A percentile compares a stretch with the other conserved stretches of the same genome.
These are phyloP conservation scores for Anacardium occidentale DNA, from an alignment of 345 rosid species.

Conservation along the genomic window DNA sequence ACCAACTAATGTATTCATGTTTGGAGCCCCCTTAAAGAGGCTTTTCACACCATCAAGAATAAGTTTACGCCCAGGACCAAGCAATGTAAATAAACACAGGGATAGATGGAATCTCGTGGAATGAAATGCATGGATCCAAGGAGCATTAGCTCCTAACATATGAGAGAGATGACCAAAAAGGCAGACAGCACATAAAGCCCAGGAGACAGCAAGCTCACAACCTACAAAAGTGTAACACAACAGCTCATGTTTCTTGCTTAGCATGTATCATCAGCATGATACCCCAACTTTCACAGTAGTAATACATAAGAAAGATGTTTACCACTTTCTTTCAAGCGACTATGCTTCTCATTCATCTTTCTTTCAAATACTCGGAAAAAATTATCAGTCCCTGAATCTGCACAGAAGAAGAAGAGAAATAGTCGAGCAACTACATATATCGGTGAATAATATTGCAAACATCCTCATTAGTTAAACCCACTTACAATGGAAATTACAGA, in stretches of 20 bases:
- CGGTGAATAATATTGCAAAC: neutral
- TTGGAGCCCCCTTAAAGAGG: slow-evolving; percentile 80
- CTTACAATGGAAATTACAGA: slow-evolving; percentile 5
- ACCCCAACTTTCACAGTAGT: neutral
- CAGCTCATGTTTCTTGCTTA: slow-evolving; percentile 19
- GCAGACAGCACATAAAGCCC: slow-evolving; percentile 98
- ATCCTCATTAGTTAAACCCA: neutral
- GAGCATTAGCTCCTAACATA: slow-evolving; percentile 58
- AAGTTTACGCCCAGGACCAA: slow-evolving; percentile 92
- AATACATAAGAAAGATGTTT: slow-evolving; percentile 14
- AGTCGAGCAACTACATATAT: slow-evolving; percentile 17
- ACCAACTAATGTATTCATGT: slow-evolving; percentile 96
- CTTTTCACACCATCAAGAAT: slow-evolving; percentile 80
- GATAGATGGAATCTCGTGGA: slow-evolving; percentile 90
- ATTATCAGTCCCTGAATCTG: slow-evolving; percentile 63
- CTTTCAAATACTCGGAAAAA: slow-evolving; percentile 76
- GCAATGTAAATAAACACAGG: slow-evolving; percentile 76
- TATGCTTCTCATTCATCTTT: slow-evolving; percentile 77
- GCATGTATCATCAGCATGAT: neutral
- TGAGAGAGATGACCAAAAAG: slow-evolving; percentile 88
- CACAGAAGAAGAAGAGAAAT: slow-evolving; percentile 31
- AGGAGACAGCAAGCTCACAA: slow-evolving; percentile 85
- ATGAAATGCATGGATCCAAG: slow-evolving; percentile 83
- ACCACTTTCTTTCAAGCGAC: slow-evolving; percentile 83
- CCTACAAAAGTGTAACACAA: slow-evolving; percentile 44